Conservation (phyloP, 1,139 yeast species). For the Geotrichum armillariae region DNA sequence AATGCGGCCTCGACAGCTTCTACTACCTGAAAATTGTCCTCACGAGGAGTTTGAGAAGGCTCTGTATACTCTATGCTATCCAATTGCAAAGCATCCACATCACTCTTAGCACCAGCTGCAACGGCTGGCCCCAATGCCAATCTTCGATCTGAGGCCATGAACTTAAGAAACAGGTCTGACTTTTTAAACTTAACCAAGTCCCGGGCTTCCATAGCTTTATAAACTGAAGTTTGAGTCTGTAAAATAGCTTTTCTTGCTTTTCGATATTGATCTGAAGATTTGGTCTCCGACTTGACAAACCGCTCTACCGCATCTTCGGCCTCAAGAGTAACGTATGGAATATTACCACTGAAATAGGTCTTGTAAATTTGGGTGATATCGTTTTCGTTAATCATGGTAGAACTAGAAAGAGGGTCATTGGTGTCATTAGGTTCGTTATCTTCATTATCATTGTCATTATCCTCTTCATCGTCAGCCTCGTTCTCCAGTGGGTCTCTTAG, state of each 20-base stretch:
- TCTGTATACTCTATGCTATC: constrained; percentile 18
- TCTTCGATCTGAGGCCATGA: constrained; percentile 17
- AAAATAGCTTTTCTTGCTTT: constrained; percentile 59
- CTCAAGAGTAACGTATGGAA: constrained; percentile 27
- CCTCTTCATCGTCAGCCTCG: constrained; percentile 27
- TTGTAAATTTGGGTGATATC: constrained; percentile 46
- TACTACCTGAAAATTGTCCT: constrained; percentile 20
- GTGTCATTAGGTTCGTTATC: no score
- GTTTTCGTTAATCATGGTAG: no score
- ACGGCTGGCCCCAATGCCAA: neutral
- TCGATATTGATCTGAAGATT: constrained; percentile 22
- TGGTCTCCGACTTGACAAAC: constrained; percentile 28
- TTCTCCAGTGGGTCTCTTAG: constrained; percentile 70
- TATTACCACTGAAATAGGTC: constrained; percentile 42
- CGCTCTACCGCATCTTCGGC: constrained; percentile 29
- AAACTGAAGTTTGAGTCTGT: constrained; percentile 56
- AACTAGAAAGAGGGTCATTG: no score
- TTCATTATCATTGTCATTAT: constrained; percentile 20
- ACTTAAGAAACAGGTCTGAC: constrained; percentile 39
- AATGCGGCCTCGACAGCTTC: constrained; percentile 71
- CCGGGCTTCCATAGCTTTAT: constrained; percentile 47
- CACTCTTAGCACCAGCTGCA: constrained; percentile 1
- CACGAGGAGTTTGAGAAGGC: neutral
- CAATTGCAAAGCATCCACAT: constrained; percentile 18
- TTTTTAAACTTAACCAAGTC: constrained; percentile 60